Evolutionary conservation across 2,329 filamentous ascomycete species (phyloP), one percentile per base, ranked within the genome.

Genomic region (Botryosphaeria dothidea): DNA sequence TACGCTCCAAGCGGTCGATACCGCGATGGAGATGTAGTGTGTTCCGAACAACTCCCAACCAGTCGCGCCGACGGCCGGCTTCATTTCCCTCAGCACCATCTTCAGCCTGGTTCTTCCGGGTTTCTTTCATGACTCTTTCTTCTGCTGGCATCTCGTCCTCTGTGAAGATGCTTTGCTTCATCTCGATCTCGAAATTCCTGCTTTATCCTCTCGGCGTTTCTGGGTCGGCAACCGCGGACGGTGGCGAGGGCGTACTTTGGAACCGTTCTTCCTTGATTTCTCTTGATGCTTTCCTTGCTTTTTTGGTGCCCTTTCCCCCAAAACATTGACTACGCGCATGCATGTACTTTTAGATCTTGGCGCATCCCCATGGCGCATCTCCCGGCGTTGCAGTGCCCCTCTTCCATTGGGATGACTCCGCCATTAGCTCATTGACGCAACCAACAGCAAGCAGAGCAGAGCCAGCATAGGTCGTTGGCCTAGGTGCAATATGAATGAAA

Each of bases 271-370:
- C 8, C 43, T 17, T 60, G 56, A 60, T 60, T 60, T 60, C 43
- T 45, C 56, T 58, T 13, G 56, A 60, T 60, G 56, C 56, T 60
- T 60, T 41, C 56, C 25, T 60, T 60, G 38, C n/a, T 45, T 23
- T 60, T 29, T 60, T 60, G 27, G 56, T 60, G 48, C 61, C 48
- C 61, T 31, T n/a, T 54, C 34, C 27, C 61, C 36, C 31, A 63
- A 54, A 57, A 46, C 62, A 64, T 64, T 56, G 62, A 64, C 62
- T 52, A 41, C 38, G 51, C 62, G 62, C 62, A 56, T 64, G 62
- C 62, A 64, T 64, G 62, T 64, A 64, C 31, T 57, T 52, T 57
- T 64, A 64, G 51, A 48, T 46, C 56, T 41, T 60, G 25, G 56
- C 56, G 56, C 54, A 58, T 43, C 54, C 36, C 21, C 38, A 58